Evolutionary conservation across 306 rosid species (phyloP), one percentile per base, ranked within the genome.

Genomic region (Citrullus colocynthis): DNA sequence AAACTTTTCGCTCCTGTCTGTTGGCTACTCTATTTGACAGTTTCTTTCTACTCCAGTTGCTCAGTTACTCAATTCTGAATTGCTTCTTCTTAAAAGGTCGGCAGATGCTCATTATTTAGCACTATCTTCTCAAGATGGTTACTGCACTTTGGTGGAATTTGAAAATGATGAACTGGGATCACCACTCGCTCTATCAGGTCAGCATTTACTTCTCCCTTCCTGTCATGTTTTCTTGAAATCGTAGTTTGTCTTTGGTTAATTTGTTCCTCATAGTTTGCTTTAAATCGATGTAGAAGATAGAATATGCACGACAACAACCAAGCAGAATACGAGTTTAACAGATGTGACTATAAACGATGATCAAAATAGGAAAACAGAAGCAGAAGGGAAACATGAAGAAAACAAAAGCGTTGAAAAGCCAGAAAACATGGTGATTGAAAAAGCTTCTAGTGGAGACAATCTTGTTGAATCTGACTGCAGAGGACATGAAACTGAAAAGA

Each of bases 71-170:
- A 75, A 63, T 59, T 39, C 75, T 66, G 61, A 85, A 83, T 82
- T 75, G 74, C 59, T 78, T 85, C 78, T 66, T 82, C 54, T 82
- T 82, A 10, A 49, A 70, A 94, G 99, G 99, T 95, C 97, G 79
- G 82, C 90, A 10, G 92, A 95, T 81, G 97, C 90, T 57, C 92
- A 57, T 28, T 95, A 87, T 84, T 82, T 92, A 79, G 99, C 96
- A 59, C 55, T 89, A 82, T 90, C 99, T 24, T 95, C 99, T 37
- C 99, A 95, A 88, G 99, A 92, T 85, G 96, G 97, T 74, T 95
- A 86, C 87, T 88, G 99, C 83, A 90, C 97, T 39, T 78, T 92
- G 77, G 86, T 95, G 57, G 96, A 95, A 85, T 95, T 95, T 73
- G 97, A 90, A 81, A 82, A 82, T 69, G 85, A 85, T 12, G 99